Base-by-base conservation (phyloP, 106 monocot species). In the Triglochin maritima region DNA sequence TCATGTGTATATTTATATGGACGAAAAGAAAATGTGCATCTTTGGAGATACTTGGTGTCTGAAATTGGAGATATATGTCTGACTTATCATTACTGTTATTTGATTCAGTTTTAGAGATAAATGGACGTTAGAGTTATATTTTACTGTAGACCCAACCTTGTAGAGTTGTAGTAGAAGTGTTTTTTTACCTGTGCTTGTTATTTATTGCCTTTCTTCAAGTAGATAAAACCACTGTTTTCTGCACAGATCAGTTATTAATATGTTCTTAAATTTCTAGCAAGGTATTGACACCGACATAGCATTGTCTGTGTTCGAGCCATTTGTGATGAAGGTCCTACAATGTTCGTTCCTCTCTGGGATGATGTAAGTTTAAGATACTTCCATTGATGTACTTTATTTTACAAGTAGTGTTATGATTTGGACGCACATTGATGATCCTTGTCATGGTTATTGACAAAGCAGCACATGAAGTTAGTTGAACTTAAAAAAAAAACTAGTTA, bases 311-410 rank as follows among this genome's bases (percentile, higher is more conserved):
- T 96, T 86, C 80, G 78, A 80, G 64, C 65, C 81, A 4, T 41
- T 82, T 17, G 73, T 62, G 46, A 79, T 90, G 4, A 85, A 83
- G 76, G 88, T 88, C 52, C 85, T 96, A 9, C 86, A 88, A 16
- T 96, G 90, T 67, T 90, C 96, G 29, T 96, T 96, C 76, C 87
- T 90, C 69, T 85, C 90, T 57, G 91, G 90, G 56, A 66, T 96
- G 42, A 68, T 46, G 95, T 90, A 87, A 63, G 82, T 69, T 69
- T 2, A 11, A 9, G 13, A 3, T 9, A 41, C 10, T 64, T 15
- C 3, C 11, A 44, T 16, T 6, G 45, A 62, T 4, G 10, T 55
- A 55, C 55, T 55, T 55, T 12, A 55, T 9, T 55, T 29, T 29
- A 29, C 29, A 29, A 29, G 29, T 29, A 29, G 29, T 29, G 29